phyloP scores from a whole-genome alignment of 345 rosid genomes.

The Geranium brycei region DNA sequence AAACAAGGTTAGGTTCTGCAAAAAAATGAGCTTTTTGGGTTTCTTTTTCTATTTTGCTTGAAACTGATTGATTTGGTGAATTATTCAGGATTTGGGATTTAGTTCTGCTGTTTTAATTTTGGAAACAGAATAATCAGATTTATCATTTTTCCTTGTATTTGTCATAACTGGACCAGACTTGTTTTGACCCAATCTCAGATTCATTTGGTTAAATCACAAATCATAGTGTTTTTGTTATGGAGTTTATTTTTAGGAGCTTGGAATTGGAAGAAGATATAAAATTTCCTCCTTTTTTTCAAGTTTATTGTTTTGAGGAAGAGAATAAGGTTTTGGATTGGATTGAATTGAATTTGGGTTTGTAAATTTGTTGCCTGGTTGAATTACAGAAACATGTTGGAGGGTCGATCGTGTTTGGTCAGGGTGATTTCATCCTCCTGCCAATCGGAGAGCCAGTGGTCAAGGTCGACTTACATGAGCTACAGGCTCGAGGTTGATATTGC shows the following conservation, averaged over 20 bases:
- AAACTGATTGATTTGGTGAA: conserved; percentile 3
- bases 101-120: neutral
- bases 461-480: conserved; percentile 29
- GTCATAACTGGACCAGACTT: neutral
- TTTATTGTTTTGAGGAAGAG: neutral
- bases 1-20: conserved; percentile 2
- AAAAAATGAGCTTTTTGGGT: conserved; percentile 1
- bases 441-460: conserved; percentile 41
- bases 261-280: neutral
- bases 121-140: neutral
- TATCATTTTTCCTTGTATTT: neutral
- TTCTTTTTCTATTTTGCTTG: neutral
- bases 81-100: neutral
- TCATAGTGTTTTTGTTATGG: neutral
- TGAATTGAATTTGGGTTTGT: neutral
- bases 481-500: conserved; percentile 16
- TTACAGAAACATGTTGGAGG: conserved; percentile 57
- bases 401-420: conserved; percentile 45
- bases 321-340: conserved; percentile 1
- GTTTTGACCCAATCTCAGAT: neutral
- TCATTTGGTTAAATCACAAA: neutral
- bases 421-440: conserved; percentile 60
- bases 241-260: neutral
- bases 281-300: neutral
- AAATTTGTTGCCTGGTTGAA: conserved; percentile 6